Percentiles rank a stretch among this genome's conserved stretches.
These are phyloP conservation scores for Colletotrichum somersetense DNA, from an alignment of 2,329 filamentous ascomycete genomes.

Conservation along the genomic window DNA sequence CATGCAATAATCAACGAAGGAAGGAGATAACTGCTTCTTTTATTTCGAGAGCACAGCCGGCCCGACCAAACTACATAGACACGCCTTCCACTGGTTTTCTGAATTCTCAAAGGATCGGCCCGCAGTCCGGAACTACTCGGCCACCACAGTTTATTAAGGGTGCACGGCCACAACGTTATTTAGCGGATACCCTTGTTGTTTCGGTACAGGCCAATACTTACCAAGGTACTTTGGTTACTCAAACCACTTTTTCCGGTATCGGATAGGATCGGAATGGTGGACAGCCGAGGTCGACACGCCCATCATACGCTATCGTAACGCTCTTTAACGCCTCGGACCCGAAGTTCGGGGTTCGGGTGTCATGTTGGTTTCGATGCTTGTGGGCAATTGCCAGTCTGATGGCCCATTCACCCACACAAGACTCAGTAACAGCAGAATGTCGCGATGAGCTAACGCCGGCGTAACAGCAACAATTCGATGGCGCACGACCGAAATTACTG, in stretches of 20 bases:
- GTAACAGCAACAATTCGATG: no score
- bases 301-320: background rate
- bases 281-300: background rate
- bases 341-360: background rate
- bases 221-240: background rate
- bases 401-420: background rate
- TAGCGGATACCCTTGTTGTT: slow-evolving; percentile 13
- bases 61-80: background rate
- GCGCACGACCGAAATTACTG: background rate
- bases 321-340: background rate
- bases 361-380: background rate
- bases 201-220: background rate
- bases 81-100: background rate
- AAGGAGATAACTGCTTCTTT: rapidly evolving
- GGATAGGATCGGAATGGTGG: no score
- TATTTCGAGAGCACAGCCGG: no score
- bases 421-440: background rate
- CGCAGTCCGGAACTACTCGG: slow-evolving; percentile 14
- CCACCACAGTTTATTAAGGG: background rate
- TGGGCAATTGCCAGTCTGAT: background rate
- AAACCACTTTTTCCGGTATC: background rate
- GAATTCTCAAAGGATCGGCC: slow-evolving; percentile 28
- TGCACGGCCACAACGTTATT: slow-evolving; percentile 34
- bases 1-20: no score
- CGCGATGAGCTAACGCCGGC: background rate